Base-by-base conservation (phyloP, 2,329 filamentous ascomycete species). In the Didymella pinodella region DNA sequence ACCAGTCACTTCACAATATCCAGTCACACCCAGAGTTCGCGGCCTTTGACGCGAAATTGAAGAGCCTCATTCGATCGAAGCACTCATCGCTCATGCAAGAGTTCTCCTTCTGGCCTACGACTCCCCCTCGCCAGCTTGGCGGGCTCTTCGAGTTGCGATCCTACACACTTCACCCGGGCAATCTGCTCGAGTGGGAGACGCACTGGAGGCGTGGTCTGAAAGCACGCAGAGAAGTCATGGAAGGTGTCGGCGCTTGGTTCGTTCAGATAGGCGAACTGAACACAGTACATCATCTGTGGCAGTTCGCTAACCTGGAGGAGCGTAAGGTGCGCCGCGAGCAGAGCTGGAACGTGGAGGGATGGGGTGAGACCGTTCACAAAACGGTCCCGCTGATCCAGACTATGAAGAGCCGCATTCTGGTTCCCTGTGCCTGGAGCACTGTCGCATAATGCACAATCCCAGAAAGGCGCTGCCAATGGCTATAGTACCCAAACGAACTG, bases 21-120 rank as follows among this genome's bases (percentile, higher is more conserved):
- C 88, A 91, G 61, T 82, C 85, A 68, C 92, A 96, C 71, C 90
- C 92, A 63, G 92, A 93, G 18, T 98, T 92, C 77, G 81, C 88
- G 66, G 89, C 86, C 10, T 97, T 97, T 75, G 92, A 97, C 75
- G 82, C 82, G 63, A 91, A 94, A 80, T 88, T 99, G 51, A 93
- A 93, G 79, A 84, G 82, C n/a, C 83, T 98, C 62, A 94, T 99
- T 74, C 88, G 84, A 59, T 87, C 87, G 64, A 98, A 97, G 83
- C 88, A 89, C 67, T 90, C 90, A 4, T 97, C 93, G 0, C 85
- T 99, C 50, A 99, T 99, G 95, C 95, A 99, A 78, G 95, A 99
- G 79, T 99, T 99, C 80, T 97, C 93, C 34, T 99, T 99, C 85
- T 99, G 95, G 95, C 95, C 95, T 1, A 99, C 95, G 3, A 94